Base-by-base conservation (phyloP, 164 flowering plant species). In the Liquidambar formosana region DNA sequence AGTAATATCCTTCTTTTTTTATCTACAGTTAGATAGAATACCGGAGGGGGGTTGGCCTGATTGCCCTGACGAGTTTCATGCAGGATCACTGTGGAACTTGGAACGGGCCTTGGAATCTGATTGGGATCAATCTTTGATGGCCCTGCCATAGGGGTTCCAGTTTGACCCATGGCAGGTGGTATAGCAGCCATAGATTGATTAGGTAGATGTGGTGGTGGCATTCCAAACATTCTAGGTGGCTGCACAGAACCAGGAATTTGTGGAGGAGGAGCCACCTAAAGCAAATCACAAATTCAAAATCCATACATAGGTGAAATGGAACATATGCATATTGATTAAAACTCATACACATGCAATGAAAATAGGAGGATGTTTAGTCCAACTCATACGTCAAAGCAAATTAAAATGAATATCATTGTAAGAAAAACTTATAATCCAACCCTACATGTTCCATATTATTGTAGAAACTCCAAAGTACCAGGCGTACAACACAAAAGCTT, bases 21-120 rank as follows among this genome's bases (percentile, higher is more conserved):
- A 26, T 28, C 19, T 16, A 63, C 5, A 27, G n/a, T n/a, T 6
- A 72, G 66, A 60, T 28, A 18, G 4, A 70, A 64, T 90, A 96
- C 99, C 80, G 99, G 99, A 15, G 99, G 98, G 63, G 79, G 79
- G 58, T 76, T 87, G 33, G 97, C 92, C 79, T 93, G 96, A 80
- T 91, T 91, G 65, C 83, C 79, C 54, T 82, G 93, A 65, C 96
- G 99, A 62, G 99, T 93, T 72, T 93, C 97, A 74, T 81, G 80
- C 62, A 89, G 1, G 19, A 82, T 71, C 23, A 80, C 80, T 10
- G 90, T 68, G 19, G 91, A 82, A 79, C 76, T 78, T 58, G 96
- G 89, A 62, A 85, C 67, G 16, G 98, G 97, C 72, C 97, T 85
- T 10, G 99, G 99, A 77, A 93, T 91, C 73, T 93, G 98, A 75